Evolutionary conservation across 129 eudicot species (phyloP), one percentile per base, ranked within the genome.

Genomic region (Tagetes patula): DNA sequence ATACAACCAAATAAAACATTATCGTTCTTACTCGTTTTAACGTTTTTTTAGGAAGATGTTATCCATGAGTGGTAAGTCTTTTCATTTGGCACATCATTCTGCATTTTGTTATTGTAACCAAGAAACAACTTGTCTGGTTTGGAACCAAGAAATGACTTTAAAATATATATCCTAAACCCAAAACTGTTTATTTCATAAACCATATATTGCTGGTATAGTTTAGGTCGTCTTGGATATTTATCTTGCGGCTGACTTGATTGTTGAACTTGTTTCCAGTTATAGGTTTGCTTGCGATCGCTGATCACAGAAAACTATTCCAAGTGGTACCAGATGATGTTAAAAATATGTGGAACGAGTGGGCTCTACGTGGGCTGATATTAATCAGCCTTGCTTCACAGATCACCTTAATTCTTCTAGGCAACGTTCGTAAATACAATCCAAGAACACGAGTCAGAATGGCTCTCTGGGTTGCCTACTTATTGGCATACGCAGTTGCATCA

Each of bases 401-500:
- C 64, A 2, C 70, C 12, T 83, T 84, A 11, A 77, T 43, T 37
- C 7, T 69, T 3, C 71, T 87, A 31, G 92, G 86, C 32, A 75
- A 80, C 31, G 71, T 81, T 61, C 73, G 92, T 32, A 84, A 71
- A 71, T 67, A 76, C 72, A 65, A 67, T 50, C 67, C 75, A 14
- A 82, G 48, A 12, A 73, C 82, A 9, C 30, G 82, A 67, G 20
- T 84, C 69, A 79, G 89, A 71, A 58, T 77, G 53, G 34, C 55
- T 45, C 77, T 87, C 3, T 87, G 92, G 92, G 69, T 64, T 41
- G 77, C 81, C 41, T 84, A 87, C 78, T 66, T 84, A 31, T 38
- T 77, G 42, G 89, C 87, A 8, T 82, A 77, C 10, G 77, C 79
- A 27, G 76, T 84, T 4, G 89, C 85, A 27, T 60, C 81, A 1